These are phyloP conservation scores for Blastocystis sp. DNA, from an alignment of 352 stramenopile genomes.

Conservation along the genomic window DNA sequence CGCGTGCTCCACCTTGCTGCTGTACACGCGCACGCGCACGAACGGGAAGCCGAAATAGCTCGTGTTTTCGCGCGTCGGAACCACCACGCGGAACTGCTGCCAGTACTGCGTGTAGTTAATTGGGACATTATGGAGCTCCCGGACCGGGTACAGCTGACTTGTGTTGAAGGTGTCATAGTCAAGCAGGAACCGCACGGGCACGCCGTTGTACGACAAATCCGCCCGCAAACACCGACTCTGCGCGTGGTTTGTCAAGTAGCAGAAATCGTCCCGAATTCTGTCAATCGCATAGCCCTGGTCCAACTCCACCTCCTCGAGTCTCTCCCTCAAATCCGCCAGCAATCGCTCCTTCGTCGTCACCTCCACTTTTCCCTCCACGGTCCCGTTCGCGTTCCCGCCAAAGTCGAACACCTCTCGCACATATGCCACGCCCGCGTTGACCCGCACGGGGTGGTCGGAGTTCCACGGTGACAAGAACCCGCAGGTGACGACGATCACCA, in stretches of 20 bases:
- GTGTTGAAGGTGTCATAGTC: background rate
- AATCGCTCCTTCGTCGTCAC: background rate
- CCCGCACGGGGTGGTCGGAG: slow-evolving; percentile 21
- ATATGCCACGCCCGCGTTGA: slow-evolving; percentile 24
- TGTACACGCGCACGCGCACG: slow-evolving; percentile 36
- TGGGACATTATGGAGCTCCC: background rate
- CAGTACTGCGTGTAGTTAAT: background rate
- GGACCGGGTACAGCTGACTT: background rate
- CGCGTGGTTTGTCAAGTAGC: slow-evolving; percentile 10
- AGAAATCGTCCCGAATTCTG: background rate
- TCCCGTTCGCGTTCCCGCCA: background rate
- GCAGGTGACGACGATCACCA: background rate
- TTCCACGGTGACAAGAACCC: slow-evolving; percentile 19
- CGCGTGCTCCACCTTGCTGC: background rate
- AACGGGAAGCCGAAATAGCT: slow-evolving; percentile 9
- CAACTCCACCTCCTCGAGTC: background rate
- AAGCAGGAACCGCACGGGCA: background rate
- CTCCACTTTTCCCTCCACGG: background rate
- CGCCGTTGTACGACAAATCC: background rate
- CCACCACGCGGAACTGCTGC: background rate
- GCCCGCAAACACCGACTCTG: slow-evolving; percentile 2
- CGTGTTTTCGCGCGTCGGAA: slow-evolving; percentile 6
- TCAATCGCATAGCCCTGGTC: background rate
- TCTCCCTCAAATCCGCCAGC: background rate
- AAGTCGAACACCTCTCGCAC: background rate